Base-by-base conservation (phyloP, 2,329 filamentous ascomycete species). In the Talaromyces sp. region DNA sequence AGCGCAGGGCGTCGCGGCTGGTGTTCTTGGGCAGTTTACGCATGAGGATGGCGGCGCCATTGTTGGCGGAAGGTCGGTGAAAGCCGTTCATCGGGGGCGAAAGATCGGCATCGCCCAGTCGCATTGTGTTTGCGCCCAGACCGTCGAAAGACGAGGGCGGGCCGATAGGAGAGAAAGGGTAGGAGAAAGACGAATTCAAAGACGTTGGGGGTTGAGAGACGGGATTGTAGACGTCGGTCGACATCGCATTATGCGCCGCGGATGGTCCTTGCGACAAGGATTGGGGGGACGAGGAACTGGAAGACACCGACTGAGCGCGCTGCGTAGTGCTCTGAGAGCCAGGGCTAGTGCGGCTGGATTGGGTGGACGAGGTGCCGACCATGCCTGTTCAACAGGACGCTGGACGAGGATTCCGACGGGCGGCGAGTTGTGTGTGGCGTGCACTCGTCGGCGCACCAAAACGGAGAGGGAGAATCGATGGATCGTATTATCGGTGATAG, bases 1-100 rank as follows among this genome's bases (percentile, higher is more conserved):
- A 85, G 64, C 82, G 80, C 59, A 88, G 78, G 19, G 82, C 78
- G 64, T 87, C 85, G 56, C 78, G 73, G 67, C 80, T 84, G 50
- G 81, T 86, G 69, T 81, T 85, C 62, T 77, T 80, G 4, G 85
- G 84, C 14, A 88, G 77, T 66, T 81, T 84, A 68, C 84, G 84
- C 75, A 88, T 78, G 59, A 85, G 71, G 62, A 88, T 78, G 52
- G 77, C 73, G 52, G 75, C 71, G 56, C 69, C 71, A 21, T 67
- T 70, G 43, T 24, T 46, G 43, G 43, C 43, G 51, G 60, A 64
- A n/a, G 66, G 62, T 57, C 69, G 69, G 56, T 67, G 66, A 49
- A 74, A 69, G 64, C 72, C 71, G 63, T 74, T 75, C 50, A 76
- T 68, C 62, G 68, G 65, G 60, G 70, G 65, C 58, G 71, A 69